Base-by-base conservation (phyloP, 1,284 basidiomycete species). In the Ganoderma multipileum region DNA sequence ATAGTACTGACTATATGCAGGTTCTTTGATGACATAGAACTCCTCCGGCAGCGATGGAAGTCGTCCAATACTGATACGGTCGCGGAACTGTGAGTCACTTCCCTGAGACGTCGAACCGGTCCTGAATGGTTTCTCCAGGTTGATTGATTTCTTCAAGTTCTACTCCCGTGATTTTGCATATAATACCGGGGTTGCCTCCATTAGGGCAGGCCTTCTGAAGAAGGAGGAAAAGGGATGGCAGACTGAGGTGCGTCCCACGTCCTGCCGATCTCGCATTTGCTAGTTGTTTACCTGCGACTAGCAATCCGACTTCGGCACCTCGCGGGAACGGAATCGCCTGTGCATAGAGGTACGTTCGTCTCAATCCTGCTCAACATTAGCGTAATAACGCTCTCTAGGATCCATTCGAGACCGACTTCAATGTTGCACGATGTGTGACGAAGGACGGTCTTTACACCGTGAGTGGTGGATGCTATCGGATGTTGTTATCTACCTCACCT, bases 131-230 rank as follows among this genome's bases (percentile, higher is more conserved):
- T 26, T 2, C 64, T 57, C 30, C 72, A 96, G 94, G 75, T 85
- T 99, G 79, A 95, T 98, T 78, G 97, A 99, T 80, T 99, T 99
- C 81, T 99, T 98, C 88, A 92, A 94, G 74, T 99, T 96, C 83
- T 99, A 95, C 81, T 92, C 95, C 61, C 92, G 95, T 74, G 96
- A 97, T 78, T 99, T 98, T 82, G 85, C 88, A 69, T 99, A 98
- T 81, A 94, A 95, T 78, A 93, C 91, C 71, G 93, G 95, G 68
- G 96, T 98, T 62, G 92, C 95, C 71, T 97, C 95, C 59, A 95
- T 99, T 76, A 87, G 96, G 75, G 93, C 93, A 59, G 97, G 97
- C 7, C 84, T 95, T 26, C 78, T 99, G 72, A 94, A 92, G 80
- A 99, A 99, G 80, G 94, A 96, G 38, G 86, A 83, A 76, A 97